These are phyloP conservation scores for Solanum bukasovii DNA, from an alignment of 257 asterid genomes.

Conservation along the genomic window DNA sequence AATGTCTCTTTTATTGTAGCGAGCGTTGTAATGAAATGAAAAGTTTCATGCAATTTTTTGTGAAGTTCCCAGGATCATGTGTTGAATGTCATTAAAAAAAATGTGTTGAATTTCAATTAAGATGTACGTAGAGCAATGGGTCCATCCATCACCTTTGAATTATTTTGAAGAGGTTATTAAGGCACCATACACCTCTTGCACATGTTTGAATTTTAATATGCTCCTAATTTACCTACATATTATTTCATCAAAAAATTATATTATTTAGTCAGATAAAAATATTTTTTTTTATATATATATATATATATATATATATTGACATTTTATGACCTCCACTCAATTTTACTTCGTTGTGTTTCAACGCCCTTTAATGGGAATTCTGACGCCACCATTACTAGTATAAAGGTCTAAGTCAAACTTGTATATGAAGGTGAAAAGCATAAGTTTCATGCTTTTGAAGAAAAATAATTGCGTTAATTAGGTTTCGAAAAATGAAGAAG, in stretches of 20 bases:
- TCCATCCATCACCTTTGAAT: not conserved
- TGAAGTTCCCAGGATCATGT: not conserved
- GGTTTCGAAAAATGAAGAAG: not conserved
- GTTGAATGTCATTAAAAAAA: not conserved
- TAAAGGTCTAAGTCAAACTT: too few relatives aligned
- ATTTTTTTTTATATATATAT: too few relatives aligned
- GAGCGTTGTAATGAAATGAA: not conserved
- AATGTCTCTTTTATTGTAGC: not conserved
- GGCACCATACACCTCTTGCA: not conserved
- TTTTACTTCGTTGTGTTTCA: too few relatives aligned
- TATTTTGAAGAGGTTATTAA: not conserved
- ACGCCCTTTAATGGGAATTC: too few relatives aligned
- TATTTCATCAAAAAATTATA: too few relatives aligned
- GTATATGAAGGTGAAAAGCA: not conserved
- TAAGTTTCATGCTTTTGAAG: not conserved
- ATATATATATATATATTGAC: too few relatives aligned
- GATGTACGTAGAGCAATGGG: not conserved
- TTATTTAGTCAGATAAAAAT: too few relatives aligned
- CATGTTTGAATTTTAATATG: not conserved
- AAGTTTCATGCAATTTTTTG: not conserved
- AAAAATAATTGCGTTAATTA: not conserved
- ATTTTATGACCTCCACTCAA: too few relatives aligned
- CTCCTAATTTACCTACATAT: not conserved
- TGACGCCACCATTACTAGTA: too few relatives aligned
- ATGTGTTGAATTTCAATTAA: not conserved